Conservation (phyloP, 441 rosid genomes). For the Iberis amara region DNA sequence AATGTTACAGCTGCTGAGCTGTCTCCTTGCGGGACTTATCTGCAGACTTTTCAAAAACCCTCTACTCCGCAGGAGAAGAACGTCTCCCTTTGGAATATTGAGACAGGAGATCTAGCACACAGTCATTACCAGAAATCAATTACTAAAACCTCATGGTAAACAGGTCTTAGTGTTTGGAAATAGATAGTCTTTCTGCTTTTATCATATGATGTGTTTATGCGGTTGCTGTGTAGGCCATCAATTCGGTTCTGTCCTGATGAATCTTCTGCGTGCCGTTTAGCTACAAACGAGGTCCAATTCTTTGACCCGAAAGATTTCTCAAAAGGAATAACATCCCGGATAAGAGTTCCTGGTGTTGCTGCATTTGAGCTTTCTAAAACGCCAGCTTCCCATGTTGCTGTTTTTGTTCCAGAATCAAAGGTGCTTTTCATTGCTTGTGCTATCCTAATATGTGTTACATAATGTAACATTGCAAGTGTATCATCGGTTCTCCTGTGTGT, state of each 20-base stretch:
- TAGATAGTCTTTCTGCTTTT: constrained; percentile 9
- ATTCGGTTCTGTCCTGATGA: constrained; percentile 74
- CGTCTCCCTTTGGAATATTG: constrained; percentile 55
- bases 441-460: neutral
- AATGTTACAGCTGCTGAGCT: constrained; percentile 53
- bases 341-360: constrained; percentile 71
- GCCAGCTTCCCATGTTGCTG: constrained; percentile 80
- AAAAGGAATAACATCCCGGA: constrained; percentile 52
- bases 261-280: constrained; percentile 72
- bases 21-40: constrained; percentile 74
- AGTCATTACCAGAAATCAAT: constrained; percentile 67
- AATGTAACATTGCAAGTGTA: neutral
- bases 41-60: constrained; percentile 81
- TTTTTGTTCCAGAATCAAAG: constrained; percentile 87
- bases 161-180: neutral
- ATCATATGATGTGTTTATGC: constrained; percentile 13
- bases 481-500: neutral
- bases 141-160: constrained; percentile 76
- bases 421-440: constrained; percentile 36
- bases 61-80: constrained; percentile 76
- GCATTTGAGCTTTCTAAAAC: constrained; percentile 68
- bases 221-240: constrained; percentile 58
- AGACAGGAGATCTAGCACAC: constrained; percentile 60
- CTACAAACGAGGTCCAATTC: constrained; percentile 83
- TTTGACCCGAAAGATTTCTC: constrained; percentile 74